Evolutionary conservation across 345 rosid genomes (phyloP).

Genomic region (Citrus sinensis): DVS_A1.0 CM039163.1:1653501-1654000

Average conservation of each 20-base stretch:
- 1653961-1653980: background rate
- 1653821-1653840: slow-evolving; percentile 4
- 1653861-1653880: background rate
- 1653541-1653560: slow-evolving; percentile 95
- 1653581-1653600: slow-evolving; percentile 95
- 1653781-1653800: slow-evolving; percentile 96
- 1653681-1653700: background rate
- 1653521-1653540: slow-evolving; percentile 99
- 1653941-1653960: background rate
- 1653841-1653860: background rate
- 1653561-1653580: slow-evolving; percentile 91
- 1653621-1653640: background rate
- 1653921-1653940: background rate
- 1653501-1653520: slow-evolving; percentile 48
- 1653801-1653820: slow-evolving; percentile 97
- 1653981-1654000: background rate
- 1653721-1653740: slow-evolving; percentile 53
- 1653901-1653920: background rate
- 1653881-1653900: background rate
- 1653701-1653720: background rate
- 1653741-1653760: slow-evolving; percentile 94
- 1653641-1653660: background rate
- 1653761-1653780: slow-evolving; percentile 98
- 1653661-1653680: background rate
- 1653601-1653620: slow-evolving; percentile 44